Base-by-base conservation (phyloP, 2,329 filamentous ascomycete genomes). In the Penicillium sp. region DNA sequence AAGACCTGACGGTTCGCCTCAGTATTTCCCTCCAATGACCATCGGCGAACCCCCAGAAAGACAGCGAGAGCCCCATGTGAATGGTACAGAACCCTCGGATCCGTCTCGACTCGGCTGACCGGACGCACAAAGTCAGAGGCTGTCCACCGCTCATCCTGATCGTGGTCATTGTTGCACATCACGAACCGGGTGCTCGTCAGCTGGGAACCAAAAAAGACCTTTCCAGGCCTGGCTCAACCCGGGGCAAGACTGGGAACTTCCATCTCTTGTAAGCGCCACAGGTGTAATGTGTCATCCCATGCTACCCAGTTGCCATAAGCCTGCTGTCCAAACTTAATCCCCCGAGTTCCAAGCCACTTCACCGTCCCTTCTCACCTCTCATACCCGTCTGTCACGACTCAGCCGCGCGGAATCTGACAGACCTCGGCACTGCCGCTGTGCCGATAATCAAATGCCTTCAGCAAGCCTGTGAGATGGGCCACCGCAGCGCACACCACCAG, bases 361-460 rank as follows among this genome's bases (percentile, higher is more conserved):
- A 53, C 40, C 37, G 24, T 38, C 33, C 22, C 51, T 22, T 9
- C n/a, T 28, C 35, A 15, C 51, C 22, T 54, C 51, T 7, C 51
- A 40, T 12, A 12, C 6, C 19, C 7, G 24, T 35, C 35, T 24
- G 33, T 56, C 53, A 64, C 42, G 56, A 64, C 59, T 70, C 66
- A 70, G 63, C 66, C 65, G 62, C 67, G 54, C 65, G 59, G 64
- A 61, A 68, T 68, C 61, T 68, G 65, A 72, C 88, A 89, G 60
- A 79, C 77, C 22, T 81, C 83, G 15, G 83, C 85, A 75, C 83
- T 79, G 40, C 83, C 78, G 59, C 83, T 85, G 77, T 97, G 93
- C 72, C 92, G 88, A 74, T 91, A 89, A 78, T 97, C 91, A 79
- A 97, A 97, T 4, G 93, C 93, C 77, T 88, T 90, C 33, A 91